Evolutionary conservation across 768 basidiomycete species (phyloP).

Genomic region (Suillus alpinus): DNA sequence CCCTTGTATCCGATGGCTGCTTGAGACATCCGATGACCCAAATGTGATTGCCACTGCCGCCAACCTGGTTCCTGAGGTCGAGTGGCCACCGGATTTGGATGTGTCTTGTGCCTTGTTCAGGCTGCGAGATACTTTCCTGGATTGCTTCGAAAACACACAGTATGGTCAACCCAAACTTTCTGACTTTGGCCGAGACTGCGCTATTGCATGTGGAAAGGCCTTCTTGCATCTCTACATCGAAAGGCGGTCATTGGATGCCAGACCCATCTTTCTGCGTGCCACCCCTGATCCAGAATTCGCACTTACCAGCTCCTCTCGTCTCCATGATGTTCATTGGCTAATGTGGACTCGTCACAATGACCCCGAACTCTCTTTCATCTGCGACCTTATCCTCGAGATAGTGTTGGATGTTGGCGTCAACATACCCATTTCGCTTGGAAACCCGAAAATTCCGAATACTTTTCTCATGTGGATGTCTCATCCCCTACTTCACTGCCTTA

Average conservation of each 20-base stretch:
- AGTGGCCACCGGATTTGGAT: slow-evolving; percentile 13
- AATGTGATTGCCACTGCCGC: slow-evolving; percentile 10
- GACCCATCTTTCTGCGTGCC: not conserved
- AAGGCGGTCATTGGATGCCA: slow-evolving; percentile 3
- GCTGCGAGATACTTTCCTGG: slow-evolving; percentile 7
- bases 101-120: slow-evolving; percentile 7
- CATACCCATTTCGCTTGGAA: not conserved
- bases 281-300: not conserved
- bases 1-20: slow-evolving; percentile 7
- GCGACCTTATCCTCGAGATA: not conserved
- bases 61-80: slow-evolving; percentile 14
- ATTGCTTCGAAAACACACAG: slow-evolving; percentile 6
- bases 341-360: slow-evolving; percentile 2
- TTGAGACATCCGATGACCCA: slow-evolving; percentile 8
- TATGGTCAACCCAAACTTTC: not conserved
- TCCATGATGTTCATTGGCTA: slow-evolving; percentile 6
- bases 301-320: not conserved
- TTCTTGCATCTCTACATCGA: slow-evolving; percentile 5
- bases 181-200: slow-evolving; percentile 1
- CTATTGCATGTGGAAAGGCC: slow-evolving; percentile 9
- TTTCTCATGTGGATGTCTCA: slow-evolving; percentile 9
- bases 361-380: slow-evolving; percentile 7
- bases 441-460: slow-evolving; percentile 5
- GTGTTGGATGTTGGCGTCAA: slow-evolving; percentile 3
- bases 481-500: slow-evolving; percentile 7